phyloP scores from a whole-genome alignment of 225 moss, liverwort and hornwort genomes.

The Pseudoscleropodium purum region DNA sequence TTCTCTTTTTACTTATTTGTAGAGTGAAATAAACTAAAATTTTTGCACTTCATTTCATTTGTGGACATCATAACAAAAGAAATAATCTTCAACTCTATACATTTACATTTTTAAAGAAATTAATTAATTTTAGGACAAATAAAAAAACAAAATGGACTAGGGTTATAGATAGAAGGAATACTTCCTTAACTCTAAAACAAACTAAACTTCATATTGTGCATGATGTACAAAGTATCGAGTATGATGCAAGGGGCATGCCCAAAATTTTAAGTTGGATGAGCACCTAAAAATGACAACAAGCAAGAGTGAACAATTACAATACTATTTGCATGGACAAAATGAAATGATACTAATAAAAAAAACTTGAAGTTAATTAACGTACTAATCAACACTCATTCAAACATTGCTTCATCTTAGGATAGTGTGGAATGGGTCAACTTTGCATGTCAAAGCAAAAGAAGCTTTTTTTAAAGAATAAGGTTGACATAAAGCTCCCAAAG shows the following conservation, averaged over 20 bases:
- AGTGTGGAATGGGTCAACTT: not conserved
- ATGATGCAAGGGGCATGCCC: not conserved
- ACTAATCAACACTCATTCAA: not conserved
- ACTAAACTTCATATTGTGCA: not conserved
- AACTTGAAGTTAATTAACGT: not conserved
- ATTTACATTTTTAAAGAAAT: too few species aligned
- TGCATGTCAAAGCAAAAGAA: not conserved
- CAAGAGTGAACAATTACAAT: not conserved
- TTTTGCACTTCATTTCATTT: too few species aligned
- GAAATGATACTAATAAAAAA: rapidly evolving
- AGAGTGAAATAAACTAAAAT: too few species aligned
- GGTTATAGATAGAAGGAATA: not conserved
- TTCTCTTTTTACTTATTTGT: too few species aligned
- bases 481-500: too few species aligned
- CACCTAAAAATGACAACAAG: not conserved
- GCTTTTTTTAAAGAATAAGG: not conserved
- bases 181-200: not conserved
- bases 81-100: too few species aligned
- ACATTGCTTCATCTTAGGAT: not conserved
- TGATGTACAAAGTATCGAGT: not conserved
- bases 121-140: too few species aligned
- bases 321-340: not conserved
- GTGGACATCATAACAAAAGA: too few species aligned
- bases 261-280: not conserved
- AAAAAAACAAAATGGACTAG: too few species aligned